Percentiles rank a stretch among this genome's conserved stretches.
Conservation (phyloP, 225 moss, liverwort and hornwort species). For the Bryoerythrophyllum caledonicum region DNA sequence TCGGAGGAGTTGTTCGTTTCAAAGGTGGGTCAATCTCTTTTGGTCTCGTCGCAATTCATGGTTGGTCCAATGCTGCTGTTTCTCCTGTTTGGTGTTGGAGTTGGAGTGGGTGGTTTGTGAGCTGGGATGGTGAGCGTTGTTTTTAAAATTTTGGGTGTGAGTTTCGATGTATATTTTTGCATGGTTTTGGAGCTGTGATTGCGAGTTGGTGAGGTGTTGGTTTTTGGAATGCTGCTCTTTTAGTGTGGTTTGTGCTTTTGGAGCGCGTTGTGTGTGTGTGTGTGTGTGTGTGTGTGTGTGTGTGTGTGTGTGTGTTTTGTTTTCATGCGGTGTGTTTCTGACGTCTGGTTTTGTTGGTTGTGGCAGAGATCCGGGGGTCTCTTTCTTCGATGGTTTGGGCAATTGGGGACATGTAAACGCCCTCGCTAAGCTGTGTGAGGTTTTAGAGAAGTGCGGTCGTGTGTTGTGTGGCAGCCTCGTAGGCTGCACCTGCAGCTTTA, state of each 20-base stretch:
- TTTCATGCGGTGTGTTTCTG: background rate
- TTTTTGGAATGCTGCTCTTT: constrained; percentile 7
- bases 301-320: too few relatives aligned
- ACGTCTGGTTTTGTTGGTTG: background rate
- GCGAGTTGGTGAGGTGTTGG: background rate
- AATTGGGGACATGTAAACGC: constrained; percentile 34
- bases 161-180: too few relatives aligned
- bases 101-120: background rate
- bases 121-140: background rate
- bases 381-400: constrained; percentile 34
- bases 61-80: background rate
- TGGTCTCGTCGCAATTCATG: background rate
- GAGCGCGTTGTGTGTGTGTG: too few relatives aligned
- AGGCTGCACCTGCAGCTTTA: background rate
- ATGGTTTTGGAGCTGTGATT: background rate
- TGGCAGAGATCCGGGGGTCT: constrained; percentile 26
- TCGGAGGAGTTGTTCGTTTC: background rate
- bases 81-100: background rate
- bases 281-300: too few relatives aligned
- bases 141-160: too few relatives aligned
- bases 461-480: background rate
- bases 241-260: background rate
- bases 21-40: background rate
- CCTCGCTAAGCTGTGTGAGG: background rate
- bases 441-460: constrained; percentile 20